Conservation (phyloP, 2,329 filamentous ascomycete species). For the Ilyonectria destructans region DNA sequence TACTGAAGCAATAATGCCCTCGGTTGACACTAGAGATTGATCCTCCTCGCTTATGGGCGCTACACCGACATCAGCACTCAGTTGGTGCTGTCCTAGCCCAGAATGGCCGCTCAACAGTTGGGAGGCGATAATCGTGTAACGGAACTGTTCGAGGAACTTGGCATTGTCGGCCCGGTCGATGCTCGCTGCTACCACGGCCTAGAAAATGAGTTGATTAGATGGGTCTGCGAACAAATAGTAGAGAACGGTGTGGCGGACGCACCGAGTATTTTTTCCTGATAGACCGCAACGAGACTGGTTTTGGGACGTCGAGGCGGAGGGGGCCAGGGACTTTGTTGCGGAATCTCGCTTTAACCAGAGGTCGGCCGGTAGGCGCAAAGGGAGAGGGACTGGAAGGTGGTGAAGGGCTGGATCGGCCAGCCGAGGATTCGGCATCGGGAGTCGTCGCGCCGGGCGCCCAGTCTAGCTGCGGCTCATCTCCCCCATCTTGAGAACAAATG, state of each 20-base stretch:
- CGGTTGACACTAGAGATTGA: conserved; percentile 58
- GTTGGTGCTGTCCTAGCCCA: conserved; percentile 58
- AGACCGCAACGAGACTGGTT: conserved; percentile 59
- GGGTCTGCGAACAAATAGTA: conserved; percentile 8
- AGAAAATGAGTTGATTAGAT: conserved; percentile 31
- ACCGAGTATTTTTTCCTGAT: conserved; percentile 69
- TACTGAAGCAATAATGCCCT: conserved; percentile 66
- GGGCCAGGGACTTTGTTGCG: conserved; percentile 64
- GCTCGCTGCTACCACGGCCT: conserved; percentile 80
- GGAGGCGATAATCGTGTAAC: conserved; percentile 93
- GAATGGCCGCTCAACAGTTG: conserved; percentile 85
- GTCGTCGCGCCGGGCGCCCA: conserved; percentile 63
- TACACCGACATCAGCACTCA: conserved; percentile 39
- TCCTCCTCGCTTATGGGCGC: conserved; percentile 35
- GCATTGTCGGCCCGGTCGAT: conserved; percentile 85
- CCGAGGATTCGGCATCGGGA: conserved; percentile 53
- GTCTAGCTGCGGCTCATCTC: conserved; percentile 61
- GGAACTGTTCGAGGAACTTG: conserved; percentile 92
- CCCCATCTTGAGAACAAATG: conserved; percentile 59
- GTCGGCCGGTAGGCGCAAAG: conserved; percentile 72
- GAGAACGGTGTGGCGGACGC: conserved; percentile 46
- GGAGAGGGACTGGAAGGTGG: conserved; percentile 64
- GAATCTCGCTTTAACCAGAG: conserved; percentile 69
- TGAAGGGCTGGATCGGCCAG: conserved; percentile 59
- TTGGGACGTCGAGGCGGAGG: conserved; percentile 60